A percentile compares a stretch with the other conserved stretches of the same genome.
Evolutionary conservation across 345 rosid species (phyloP).

Genomic region (Dipteronia dyeriana): DNA sequence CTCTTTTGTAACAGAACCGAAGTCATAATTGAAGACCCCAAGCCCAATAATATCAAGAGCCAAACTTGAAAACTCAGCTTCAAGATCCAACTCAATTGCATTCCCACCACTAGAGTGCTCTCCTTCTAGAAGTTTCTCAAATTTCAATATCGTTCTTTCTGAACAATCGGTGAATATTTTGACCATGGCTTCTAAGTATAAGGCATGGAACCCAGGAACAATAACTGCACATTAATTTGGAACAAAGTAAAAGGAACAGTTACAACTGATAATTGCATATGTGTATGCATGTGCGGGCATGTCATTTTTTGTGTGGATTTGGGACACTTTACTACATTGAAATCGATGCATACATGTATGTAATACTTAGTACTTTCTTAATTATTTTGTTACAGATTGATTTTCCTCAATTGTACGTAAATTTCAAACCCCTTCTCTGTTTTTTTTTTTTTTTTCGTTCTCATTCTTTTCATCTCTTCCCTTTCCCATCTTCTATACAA

Average conservation of each 20-base stretch:
- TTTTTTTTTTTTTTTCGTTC: too few species aligned
- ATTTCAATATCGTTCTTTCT: constrained; percentile 64
- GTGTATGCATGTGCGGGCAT: not conserved
- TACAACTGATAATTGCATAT: not conserved
- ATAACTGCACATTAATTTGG: constrained; percentile 50
- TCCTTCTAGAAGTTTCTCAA: constrained; percentile 65
- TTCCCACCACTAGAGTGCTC: constrained; percentile 40
- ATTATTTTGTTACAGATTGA: not conserved
- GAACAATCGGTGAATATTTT: constrained; percentile 76
- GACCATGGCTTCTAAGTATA: constrained; percentile 90
- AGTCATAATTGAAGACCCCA: constrained; percentile 89
- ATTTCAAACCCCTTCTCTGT: not conserved
- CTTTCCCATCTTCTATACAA: not conserved
- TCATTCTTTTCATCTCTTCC: not conserved
- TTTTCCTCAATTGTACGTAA: too few species aligned
- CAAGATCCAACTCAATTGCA: constrained; percentile 72
- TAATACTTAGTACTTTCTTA: not conserved
- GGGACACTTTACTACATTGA: not conserved
- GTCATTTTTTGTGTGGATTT: not conserved
- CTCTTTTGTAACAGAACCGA: constrained; percentile 91
- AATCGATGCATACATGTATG: not conserved
- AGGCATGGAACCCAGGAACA: constrained; percentile 87
- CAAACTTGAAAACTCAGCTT: constrained; percentile 92
- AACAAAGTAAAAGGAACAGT: constrained; percentile 17
- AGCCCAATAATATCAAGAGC: constrained; percentile 97